A percentile compares a stretch with the other conserved stretches of the same genome.
Conservation (phyloP, 129 eudicot genomes). For the Flaveria trinervia region DNA sequence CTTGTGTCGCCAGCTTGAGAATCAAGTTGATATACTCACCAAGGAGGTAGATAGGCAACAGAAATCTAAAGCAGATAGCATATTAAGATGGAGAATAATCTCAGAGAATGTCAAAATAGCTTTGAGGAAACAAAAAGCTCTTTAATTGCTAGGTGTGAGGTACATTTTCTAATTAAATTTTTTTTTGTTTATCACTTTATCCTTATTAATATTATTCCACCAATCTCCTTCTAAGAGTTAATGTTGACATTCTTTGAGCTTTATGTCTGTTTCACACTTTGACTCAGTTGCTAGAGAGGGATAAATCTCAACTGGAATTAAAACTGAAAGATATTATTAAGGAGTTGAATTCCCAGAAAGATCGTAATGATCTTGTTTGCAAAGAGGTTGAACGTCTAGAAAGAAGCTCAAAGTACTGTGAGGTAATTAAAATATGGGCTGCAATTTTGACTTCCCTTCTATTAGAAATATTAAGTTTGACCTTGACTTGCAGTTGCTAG, state of each 20-base stretch:
- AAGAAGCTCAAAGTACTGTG: slow-evolving; percentile 47
- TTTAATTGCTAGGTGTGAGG: slow-evolving; percentile 79
- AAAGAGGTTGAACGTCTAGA: slow-evolving; percentile 63
- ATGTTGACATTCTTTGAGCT: slow-evolving; percentile 7
- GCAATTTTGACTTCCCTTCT: slow-evolving; percentile 19
- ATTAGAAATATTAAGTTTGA: slow-evolving; percentile 15
- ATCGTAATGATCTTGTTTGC: slow-evolving; percentile 49
- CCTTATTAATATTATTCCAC: not conserved
- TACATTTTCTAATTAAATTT: slow-evolving; percentile 32
- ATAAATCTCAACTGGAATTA: slow-evolving; percentile 55
- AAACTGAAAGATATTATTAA: slow-evolving; percentile 51
- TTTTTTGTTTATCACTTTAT: slow-evolving; percentile 8
- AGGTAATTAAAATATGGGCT: slow-evolving; percentile 51
- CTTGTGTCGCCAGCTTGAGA: slow-evolving; percentile 84
- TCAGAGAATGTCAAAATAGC: slow-evolving; percentile 58
- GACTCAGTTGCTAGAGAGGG: slow-evolving; percentile 70
- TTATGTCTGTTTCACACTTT: slow-evolving; percentile 24
- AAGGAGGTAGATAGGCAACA: slow-evolving; percentile 84
- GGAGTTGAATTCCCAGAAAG: slow-evolving; percentile 65
- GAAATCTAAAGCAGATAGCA: slow-evolving; percentile 63
- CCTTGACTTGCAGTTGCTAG: slow-evolving; percentile 53
- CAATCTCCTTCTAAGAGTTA: slow-evolving; percentile 1
- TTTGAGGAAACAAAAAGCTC: slow-evolving; percentile 64
- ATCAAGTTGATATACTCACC: slow-evolving; percentile 78
- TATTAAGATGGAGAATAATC: slow-evolving; percentile 52